Conservation (phyloP, 345 rosid species). For the Anacardium occidentale region DNA sequence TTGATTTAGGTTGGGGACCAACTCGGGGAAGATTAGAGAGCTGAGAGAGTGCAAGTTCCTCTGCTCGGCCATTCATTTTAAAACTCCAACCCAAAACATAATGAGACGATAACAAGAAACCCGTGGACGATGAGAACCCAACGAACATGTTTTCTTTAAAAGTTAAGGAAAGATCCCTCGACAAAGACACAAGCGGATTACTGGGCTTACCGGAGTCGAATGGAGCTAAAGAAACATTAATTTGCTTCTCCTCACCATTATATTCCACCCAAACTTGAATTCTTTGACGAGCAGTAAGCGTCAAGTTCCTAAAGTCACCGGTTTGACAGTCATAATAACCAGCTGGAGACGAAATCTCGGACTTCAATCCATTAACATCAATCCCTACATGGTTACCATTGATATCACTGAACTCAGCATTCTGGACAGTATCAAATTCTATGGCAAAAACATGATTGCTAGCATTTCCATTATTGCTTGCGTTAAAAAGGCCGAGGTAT, state of each 20-base stretch:
- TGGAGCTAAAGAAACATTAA: conserved; percentile 44
- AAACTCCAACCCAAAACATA: no score
- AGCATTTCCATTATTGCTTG: conserved; percentile 28
- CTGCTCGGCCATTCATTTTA: no score
- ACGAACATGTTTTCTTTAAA: no score
- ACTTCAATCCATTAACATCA: conserved; percentile 45
- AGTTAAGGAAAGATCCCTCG: no score
- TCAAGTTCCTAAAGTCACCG: conserved; percentile 23
- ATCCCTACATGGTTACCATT: conserved; percentile 62
- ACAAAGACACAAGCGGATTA: no score
- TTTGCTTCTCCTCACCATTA: conserved; percentile 30
- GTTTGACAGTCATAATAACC: conserved; percentile 33
- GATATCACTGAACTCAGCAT: conserved; percentile 38
- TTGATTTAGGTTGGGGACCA: no score
- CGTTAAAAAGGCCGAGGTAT: conserved; percentile 50
- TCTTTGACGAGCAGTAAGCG: conserved; percentile 28
- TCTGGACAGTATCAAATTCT: conserved; percentile 49
- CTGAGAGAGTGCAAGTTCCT: no score
- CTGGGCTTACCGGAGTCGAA: no score
- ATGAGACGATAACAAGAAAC: no score
- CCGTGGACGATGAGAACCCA: no score
- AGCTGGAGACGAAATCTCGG: conserved; percentile 35
- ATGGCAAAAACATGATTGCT: conserved; percentile 54
- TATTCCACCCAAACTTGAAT: conserved; percentile 57
- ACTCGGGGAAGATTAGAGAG: no score